Conservation (phyloP, 2,329 filamentous ascomycete species). For the Alternaria viburni region DNA sequence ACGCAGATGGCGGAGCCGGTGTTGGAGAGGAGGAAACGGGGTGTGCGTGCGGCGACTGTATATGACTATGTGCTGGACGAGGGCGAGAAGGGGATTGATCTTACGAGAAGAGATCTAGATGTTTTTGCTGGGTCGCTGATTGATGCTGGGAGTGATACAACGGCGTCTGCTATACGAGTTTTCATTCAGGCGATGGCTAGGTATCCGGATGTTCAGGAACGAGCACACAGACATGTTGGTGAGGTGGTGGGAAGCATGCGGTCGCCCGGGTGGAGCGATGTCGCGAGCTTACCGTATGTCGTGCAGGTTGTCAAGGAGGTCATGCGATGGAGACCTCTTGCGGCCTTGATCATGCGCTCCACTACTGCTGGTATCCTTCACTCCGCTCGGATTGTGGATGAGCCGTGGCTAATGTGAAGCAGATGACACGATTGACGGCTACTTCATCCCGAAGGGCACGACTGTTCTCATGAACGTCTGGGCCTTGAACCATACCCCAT, state of each 20-base stretch:
- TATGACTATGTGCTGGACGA: slow-evolving; percentile 18
- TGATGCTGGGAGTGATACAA: slow-evolving; percentile 30
- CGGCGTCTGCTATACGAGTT: slow-evolving; percentile 26
- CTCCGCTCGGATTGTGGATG: background rate
- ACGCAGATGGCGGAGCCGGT: background rate
- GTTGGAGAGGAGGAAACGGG: slow-evolving; percentile 1
- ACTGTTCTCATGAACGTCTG: slow-evolving; percentile 40
- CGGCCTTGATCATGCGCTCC: background rate
- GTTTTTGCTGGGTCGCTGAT: slow-evolving; percentile 46
- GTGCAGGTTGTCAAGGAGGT: slow-evolving; percentile 37
- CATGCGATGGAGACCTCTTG: slow-evolving; percentile 43
- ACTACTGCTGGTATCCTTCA: background rate
- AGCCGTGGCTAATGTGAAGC: slow-evolving; percentile 33
- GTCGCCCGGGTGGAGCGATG: slow-evolving; percentile 18
- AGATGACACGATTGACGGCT: slow-evolving; percentile 51
- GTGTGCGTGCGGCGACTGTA: slow-evolving; percentile 27
- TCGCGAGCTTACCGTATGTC: slow-evolving; percentile 32
- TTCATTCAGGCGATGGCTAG: slow-evolving; percentile 7
- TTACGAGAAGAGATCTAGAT: slow-evolving; percentile 31
- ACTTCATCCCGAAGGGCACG: slow-evolving; percentile 34
- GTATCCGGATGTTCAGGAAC: slow-evolving; percentile 24
- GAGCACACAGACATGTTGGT: slow-evolving; percentile 43
- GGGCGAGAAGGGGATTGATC: slow-evolving; percentile 1
- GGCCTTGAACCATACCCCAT: slow-evolving; percentile 26
- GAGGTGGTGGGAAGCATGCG: slow-evolving; percentile 23